A percentile compares a stretch with the other conserved stretches of the same genome.
Conservation (phyloP, 2,329 filamentous ascomycete species). For the Alternaria arbusti region DNA sequence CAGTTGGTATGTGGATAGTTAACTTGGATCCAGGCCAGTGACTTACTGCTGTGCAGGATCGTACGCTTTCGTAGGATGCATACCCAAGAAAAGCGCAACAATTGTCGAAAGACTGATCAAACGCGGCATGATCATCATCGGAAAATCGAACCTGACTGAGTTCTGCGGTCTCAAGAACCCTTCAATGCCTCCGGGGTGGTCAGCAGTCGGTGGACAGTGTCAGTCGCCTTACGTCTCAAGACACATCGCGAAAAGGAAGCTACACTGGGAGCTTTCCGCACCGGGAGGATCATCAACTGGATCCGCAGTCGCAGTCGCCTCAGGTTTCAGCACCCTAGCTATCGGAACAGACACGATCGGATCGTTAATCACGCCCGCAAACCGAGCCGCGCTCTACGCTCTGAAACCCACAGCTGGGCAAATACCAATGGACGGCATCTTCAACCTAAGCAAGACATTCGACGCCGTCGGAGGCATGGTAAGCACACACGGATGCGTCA, state of each 20-base stretch:
- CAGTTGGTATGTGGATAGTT: conserved; percentile 40
- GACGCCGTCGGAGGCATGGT: conserved; percentile 45
- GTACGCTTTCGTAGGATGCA: conserved; percentile 48
- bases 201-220: conserved; percentile 48
- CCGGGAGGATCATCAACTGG: conserved; percentile 48
- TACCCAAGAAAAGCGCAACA: conserved; percentile 46
- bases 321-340: conserved; percentile 50
- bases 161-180: conserved; percentile 47
- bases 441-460: conserved; percentile 43
- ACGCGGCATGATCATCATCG: conserved; percentile 52
- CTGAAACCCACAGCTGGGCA: conserved; percentile 48
- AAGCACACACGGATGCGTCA: conserved; percentile 2
- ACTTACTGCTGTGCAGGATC: conserved; percentile 29
- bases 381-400: conserved; percentile 48
- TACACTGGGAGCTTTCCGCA: conserved; percentile 47
- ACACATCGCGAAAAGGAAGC: conserved; percentile 46
- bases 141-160: conserved; percentile 52
- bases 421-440: conserved; percentile 46
- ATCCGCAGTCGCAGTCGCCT: conserved; percentile 48
- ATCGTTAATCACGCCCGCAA: conserved; percentile 50
- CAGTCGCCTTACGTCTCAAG: conserved; percentile 49
- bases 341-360: conserved; percentile 52
- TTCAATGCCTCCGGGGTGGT: conserved; percentile 50
- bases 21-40: background rate
- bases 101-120: conserved; percentile 48